Evolutionary conservation across 2,329 filamentous ascomycete species (phyloP), one percentile per base, ranked within the genome.

Genomic region (Stagonosporopsis chrysanthemi): DNA sequence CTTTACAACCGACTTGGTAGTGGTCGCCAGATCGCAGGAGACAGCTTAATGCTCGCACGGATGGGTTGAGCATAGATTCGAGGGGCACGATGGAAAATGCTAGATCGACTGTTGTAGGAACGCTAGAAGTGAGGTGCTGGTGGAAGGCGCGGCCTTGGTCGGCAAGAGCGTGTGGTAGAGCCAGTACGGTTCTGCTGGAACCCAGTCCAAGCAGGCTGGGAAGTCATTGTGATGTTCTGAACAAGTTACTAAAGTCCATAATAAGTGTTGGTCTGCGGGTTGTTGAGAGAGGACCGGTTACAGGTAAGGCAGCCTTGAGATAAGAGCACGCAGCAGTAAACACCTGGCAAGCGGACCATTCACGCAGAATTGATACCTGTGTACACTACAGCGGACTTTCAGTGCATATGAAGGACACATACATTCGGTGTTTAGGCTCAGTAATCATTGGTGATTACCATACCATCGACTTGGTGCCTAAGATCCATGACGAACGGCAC

Each of bases 361-460:
- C 3, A 19, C 29, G 11, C 14, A 28, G 17, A 26, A 5, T 6
- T 11, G 4, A 26, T 38, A 17, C 15, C 5, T 19, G 15, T 22
- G 31, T 42, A 48, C 15, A 35, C 39, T 52, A 49, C 12, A 38
- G 19, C 15, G 17, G n/a, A 26, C 28, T 33, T n/a, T 43, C 54
- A 48, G 38, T 43, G 36, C 24, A 43, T 39, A 24, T 39, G 11
- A 31, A 24, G 36, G 47, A 17, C 14, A 50, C 42, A 42, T 51
- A 42, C 47, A 39, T 24, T 33, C n/a, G 11, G 4, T 4, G 19
- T 14, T 14, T 14, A 29, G 43, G 36, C 38, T 56, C 54, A 56
- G 47, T 52, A 52, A 52, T 48, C 54, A 52, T 22, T 4, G 31
- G 19, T 47, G 47, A 47, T 43, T 56, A 47, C 47, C 4, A 47